phyloP scores from a whole-genome alignment of 768 basidiomycete genomes.

The Lactarius sp. region DNA sequence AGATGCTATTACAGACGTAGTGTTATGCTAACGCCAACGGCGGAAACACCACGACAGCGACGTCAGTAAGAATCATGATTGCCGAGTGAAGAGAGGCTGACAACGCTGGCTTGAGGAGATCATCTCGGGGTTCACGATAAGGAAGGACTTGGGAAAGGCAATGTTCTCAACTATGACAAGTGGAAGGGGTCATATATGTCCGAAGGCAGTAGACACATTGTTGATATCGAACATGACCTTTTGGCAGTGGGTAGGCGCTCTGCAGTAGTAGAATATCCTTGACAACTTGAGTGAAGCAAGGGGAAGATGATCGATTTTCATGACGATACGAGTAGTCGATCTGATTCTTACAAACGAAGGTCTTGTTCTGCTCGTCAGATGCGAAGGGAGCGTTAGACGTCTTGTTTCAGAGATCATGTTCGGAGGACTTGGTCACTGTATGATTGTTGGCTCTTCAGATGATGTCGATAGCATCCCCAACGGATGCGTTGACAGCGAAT shows the following conservation, averaged over 20 bases:
- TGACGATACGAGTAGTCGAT: background rate
- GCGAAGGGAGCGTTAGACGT: conserved; percentile 53
- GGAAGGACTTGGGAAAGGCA: conserved; percentile 41
- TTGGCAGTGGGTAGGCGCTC: conserved; percentile 61
- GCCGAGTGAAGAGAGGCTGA: conserved; percentile 44
- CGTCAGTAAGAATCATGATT: conserved; percentile 57
- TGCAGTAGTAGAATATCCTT: conserved; percentile 80
- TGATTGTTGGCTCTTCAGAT: conserved; percentile 76
- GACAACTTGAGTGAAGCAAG: conserved; percentile 49
- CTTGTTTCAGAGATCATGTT: conserved; percentile 69
- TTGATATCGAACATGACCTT: conserved; percentile 86
- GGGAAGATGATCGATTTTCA: conserved; percentile 24
- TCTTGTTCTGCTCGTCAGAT: conserved; percentile 58
- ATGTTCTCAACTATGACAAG: conserved; percentile 53
- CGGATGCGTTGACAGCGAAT: conserved; percentile 67
- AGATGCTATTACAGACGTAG: background rate
- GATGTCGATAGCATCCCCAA: conserved; percentile 72
- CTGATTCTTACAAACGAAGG: conserved; percentile 48
- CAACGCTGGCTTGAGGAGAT: conserved; percentile 44
- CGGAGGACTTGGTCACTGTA: conserved; percentile 77
- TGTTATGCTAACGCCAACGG: background rate
- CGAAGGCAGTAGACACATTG: conserved; percentile 54
- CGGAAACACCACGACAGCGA: conserved; percentile 33
- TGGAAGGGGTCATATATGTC: conserved; percentile 45
- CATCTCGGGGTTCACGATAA: conserved; percentile 48